Conservation (phyloP, 148 eudicot species). For the Pharnaceum exiguum region DNA sequence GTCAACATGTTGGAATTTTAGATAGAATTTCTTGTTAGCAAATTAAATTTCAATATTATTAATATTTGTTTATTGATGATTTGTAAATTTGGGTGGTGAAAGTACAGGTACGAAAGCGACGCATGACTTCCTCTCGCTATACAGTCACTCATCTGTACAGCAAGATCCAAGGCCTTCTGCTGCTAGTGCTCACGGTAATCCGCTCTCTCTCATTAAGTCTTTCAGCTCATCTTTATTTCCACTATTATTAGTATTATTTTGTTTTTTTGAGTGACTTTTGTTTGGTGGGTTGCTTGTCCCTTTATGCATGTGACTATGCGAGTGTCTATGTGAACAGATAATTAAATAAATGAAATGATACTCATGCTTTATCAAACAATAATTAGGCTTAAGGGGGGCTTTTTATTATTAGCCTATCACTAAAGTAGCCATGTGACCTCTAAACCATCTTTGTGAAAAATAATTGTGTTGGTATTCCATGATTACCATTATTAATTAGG, state of each 20-base stretch:
- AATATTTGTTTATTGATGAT: background rate
- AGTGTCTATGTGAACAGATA: constrained; percentile 3
- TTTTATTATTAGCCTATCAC: constrained; percentile 19
- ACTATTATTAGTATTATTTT: background rate
- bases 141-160: constrained; percentile 51
- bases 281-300: constrained; percentile 32
- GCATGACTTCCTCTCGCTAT: constrained; percentile 83
- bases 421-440: constrained; percentile 34
- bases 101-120: constrained; percentile 69
- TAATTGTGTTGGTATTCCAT: too few species aligned
- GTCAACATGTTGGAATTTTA: background rate
- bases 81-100: constrained; percentile 6
- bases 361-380: constrained; percentile 19
- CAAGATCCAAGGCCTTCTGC: constrained; percentile 90
- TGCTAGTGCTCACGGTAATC: constrained; percentile 75
- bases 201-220: background rate
- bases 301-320: constrained; percentile 44
- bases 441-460: constrained; percentile 9
- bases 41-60: background rate
- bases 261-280: background rate
- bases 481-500: too few species aligned
- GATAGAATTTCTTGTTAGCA: background rate
- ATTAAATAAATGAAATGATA: constrained; percentile 6
- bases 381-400: constrained; percentile 25
- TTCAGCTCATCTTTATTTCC: background rate